Evolutionary conservation across 2,329 filamentous ascomycete species (phyloP).

Genomic region (Blastomyces parvus): DNA sequence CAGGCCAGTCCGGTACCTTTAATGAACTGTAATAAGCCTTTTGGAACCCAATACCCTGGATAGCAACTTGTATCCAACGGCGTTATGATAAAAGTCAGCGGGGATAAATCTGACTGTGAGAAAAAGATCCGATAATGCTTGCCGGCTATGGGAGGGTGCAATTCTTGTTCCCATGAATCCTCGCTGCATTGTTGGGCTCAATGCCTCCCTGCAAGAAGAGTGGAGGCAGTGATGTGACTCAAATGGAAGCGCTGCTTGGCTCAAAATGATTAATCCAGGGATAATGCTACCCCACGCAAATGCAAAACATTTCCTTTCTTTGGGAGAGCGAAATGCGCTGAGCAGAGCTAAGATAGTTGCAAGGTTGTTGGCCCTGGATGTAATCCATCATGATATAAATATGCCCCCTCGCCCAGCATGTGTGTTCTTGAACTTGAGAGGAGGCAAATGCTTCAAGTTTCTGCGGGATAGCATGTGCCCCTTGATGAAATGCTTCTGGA

Average conservation of each 20-base stretch:
- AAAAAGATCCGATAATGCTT: slow-evolving; percentile 15
- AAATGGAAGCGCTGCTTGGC: slow-evolving; percentile 13
- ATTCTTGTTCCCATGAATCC: slow-evolving; percentile 11
- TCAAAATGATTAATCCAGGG: slow-evolving; percentile 14
- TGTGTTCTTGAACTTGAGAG: slow-evolving; percentile 10
- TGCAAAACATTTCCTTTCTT: slow-evolving; percentile 12
- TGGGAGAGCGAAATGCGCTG: slow-evolving; percentile 11
- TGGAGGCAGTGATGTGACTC: slow-evolving; percentile 13
- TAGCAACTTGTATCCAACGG: slow-evolving; percentile 20
- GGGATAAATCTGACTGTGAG: slow-evolving; percentile 20
- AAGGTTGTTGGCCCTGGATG: slow-evolving; percentile 14
- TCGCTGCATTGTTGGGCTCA: slow-evolving; percentile 12
- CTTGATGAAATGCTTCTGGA: slow-evolving; percentile 12
- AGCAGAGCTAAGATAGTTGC: slow-evolving; percentile 14
- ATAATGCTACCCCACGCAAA: slow-evolving; percentile 12
- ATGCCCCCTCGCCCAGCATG: slow-evolving; percentile 14
- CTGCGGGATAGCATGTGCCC: slow-evolving; percentile 12
- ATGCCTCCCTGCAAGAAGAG: slow-evolving; percentile 13
- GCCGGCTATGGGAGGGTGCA: slow-evolving; percentile 11
- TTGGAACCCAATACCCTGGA: slow-evolving; percentile 19
- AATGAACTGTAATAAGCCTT: slow-evolving; percentile 11
- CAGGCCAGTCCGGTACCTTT: slow-evolving; percentile 10
- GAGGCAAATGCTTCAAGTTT: slow-evolving; percentile 16
- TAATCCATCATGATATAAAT: slow-evolving; percentile 12
- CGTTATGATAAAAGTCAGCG: slow-evolving; percentile 20